These are phyloP conservation scores for Plasmodium billcollinsi DNA, from an alignment of 169 alveolate species.

Conservation along the genomic window DNA sequence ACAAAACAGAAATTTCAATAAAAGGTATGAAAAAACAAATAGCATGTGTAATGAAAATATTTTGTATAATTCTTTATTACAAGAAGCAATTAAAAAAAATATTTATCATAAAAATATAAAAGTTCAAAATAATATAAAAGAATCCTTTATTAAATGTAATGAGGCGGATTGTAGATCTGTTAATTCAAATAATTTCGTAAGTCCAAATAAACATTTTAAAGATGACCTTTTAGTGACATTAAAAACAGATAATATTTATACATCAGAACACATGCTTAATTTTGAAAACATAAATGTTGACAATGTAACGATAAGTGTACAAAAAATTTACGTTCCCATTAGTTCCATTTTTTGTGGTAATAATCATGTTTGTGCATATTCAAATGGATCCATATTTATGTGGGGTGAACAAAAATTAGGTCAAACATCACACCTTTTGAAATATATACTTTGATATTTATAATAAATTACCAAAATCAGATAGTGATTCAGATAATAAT, in stretches of 20 bases:
- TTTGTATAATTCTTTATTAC: constrained; percentile 59
- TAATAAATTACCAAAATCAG: constrained; percentile 34
- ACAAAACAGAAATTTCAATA: constrained; percentile 57
- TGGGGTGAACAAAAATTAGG: constrained; percentile 76
- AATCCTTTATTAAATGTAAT: constrained; percentile 29
- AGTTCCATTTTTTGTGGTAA: constrained; percentile 70
- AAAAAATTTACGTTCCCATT: constrained; percentile 66
- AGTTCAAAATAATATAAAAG: constrained; percentile 48
- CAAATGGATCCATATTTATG: constrained; percentile 75
- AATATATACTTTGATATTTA: constrained; percentile 58
- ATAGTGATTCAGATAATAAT: constrained; percentile 61
- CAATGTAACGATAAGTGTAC: constrained; percentile 69
- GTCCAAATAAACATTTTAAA: constrained; percentile 32
- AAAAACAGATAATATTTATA: constrained; percentile 58
- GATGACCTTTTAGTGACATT: constrained; percentile 52
- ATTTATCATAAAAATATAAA: constrained; percentile 42
- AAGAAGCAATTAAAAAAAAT: constrained; percentile 55
- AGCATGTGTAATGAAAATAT: constrained; percentile 50
- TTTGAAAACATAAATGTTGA: constrained; percentile 62
- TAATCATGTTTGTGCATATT: constrained; percentile 74
- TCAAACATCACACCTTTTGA: constrained; percentile 65
- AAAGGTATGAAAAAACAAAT: constrained; percentile 44
- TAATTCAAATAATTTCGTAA: constrained; percentile 30
- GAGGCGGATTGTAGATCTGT: constrained; percentile 27
- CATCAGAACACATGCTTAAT: constrained; percentile 69